Conservation (phyloP, 139 green algal species). For the Haematococcus sp. region DNA sequence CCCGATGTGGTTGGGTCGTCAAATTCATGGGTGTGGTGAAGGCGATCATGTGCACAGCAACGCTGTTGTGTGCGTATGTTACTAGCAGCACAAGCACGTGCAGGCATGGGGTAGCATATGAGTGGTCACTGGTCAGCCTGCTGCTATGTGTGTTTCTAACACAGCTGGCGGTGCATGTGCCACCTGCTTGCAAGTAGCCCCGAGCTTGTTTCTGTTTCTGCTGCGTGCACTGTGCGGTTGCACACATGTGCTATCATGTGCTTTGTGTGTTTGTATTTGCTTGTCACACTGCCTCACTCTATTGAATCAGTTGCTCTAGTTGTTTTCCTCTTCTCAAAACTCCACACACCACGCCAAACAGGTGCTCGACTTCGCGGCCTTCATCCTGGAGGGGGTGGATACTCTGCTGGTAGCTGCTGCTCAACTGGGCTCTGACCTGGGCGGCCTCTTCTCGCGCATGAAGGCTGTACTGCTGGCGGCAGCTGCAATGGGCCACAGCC, state of each 20-base stretch:
- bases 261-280: not conserved
- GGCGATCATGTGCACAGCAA: not conserved
- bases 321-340: too few relatives aligned
- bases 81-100: too few relatives aligned
- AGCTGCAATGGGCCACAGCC: not conserved
- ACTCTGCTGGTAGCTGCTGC: conserved; percentile 14
- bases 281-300: not conserved
- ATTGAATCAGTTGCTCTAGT: not conserved
- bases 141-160: too few relatives aligned
- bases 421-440: not conserved
- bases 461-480: conserved; percentile 24
- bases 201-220: too few relatives aligned
- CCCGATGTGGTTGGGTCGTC: not conserved
- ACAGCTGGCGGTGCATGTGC: too few relatives aligned
- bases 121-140: too few relatives aligned
- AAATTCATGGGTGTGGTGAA: not conserved
- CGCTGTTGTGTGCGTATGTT: not conserved
- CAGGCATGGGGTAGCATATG: too few relatives aligned
- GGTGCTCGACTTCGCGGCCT: conserved; percentile 19
- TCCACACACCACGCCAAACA: too few relatives aligned
- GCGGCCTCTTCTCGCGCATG: conserved; percentile 22
- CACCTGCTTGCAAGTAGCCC: too few relatives aligned
- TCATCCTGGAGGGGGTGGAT: conserved; percentile 27
- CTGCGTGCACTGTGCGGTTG: too few relatives aligned
- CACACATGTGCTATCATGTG: too few relatives aligned